Conservation (phyloP, 257 asterid species). For the Solanum virginianum region DNA sequence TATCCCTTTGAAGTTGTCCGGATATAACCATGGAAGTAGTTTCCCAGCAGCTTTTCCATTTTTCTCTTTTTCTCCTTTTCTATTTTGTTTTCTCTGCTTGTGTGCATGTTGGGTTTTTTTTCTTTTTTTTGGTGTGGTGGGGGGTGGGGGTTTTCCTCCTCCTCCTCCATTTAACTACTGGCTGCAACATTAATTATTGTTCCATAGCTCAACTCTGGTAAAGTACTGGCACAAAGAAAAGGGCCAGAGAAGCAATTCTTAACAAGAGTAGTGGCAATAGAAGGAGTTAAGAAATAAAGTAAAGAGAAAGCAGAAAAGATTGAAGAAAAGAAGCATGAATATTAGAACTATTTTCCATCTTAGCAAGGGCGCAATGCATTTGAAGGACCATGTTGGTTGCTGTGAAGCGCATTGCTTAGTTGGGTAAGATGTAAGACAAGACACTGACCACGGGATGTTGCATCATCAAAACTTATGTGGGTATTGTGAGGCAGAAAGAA, state of each 20-base stretch:
- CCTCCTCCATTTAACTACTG: neutral
- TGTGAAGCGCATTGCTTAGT: neutral
- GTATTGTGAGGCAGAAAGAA: neutral
- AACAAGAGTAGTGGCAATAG: neutral
- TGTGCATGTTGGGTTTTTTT: too few relatives aligned
- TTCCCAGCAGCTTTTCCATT: neutral
- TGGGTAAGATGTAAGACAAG: neutral
- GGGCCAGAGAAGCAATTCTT: neutral
- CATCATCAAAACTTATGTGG: neutral
- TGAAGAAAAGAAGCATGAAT: neutral
- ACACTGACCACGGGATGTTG: neutral
- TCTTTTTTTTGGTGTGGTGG: too few relatives aligned
- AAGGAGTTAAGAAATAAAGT: neutral
- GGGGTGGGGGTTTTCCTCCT: neutral
- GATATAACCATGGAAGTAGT: neutral
- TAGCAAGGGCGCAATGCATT: neutral
- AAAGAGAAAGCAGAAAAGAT: neutral
- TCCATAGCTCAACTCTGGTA: neutral
- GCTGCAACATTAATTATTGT: neutral
- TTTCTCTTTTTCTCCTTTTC: neutral
- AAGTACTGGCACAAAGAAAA: neutral
- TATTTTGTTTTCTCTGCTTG: neutral
- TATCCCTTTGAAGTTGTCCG: neutral
- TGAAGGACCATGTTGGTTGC: neutral
- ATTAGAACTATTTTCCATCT: neutral